phyloP scores from a whole-genome alignment of 352 stramenopile genomes.

The Pythium rhizo-oryzae region DNA sequence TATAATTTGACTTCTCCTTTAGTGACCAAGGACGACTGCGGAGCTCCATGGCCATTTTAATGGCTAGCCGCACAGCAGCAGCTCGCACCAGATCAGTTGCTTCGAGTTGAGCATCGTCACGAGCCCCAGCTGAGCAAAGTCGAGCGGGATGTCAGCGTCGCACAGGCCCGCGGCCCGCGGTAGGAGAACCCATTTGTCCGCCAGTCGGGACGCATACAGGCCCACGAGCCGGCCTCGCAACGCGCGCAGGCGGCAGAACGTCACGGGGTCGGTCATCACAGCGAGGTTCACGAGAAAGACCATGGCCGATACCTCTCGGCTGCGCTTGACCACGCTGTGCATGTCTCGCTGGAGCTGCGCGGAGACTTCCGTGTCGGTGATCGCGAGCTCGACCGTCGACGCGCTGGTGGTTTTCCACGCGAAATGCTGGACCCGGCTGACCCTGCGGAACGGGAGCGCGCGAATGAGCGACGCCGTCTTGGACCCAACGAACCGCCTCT shows the following conservation, averaged over 20 bases:
- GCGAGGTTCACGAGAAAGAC: slow-evolving; percentile 22
- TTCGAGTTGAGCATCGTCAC: slow-evolving; percentile 4
- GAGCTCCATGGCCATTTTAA: no score
- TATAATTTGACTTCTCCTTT: no score
- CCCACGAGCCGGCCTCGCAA: not conserved
- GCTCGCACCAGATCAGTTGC: slow-evolving; percentile 16
- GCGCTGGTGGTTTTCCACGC: not conserved
- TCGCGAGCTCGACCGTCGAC: not conserved
- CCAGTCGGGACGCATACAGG: not conserved
- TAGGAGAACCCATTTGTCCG: not conserved
- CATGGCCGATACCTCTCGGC: slow-evolving; percentile 8
- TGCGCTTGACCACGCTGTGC: slow-evolving; percentile 6
- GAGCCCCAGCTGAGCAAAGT: slow-evolving; percentile 1
- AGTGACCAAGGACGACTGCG: no score
- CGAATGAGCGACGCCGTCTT: not conserved
- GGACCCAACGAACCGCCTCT: not conserved
- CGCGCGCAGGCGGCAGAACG: slow-evolving; percentile 8
- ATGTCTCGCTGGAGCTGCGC: slow-evolving; percentile 16
- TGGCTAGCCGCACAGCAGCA: no score
- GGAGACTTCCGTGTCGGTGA: slow-evolving; percentile 5
- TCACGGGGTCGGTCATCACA: slow-evolving; percentile 17
- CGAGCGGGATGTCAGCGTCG: not conserved
- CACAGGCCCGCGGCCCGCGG: not conserved
- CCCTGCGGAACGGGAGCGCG: not conserved
- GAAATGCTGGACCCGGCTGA: not conserved